phyloP scores from a whole-genome alignment of 768 basidiomycete species.

The Sporobolomyces phaffii region DNA sequence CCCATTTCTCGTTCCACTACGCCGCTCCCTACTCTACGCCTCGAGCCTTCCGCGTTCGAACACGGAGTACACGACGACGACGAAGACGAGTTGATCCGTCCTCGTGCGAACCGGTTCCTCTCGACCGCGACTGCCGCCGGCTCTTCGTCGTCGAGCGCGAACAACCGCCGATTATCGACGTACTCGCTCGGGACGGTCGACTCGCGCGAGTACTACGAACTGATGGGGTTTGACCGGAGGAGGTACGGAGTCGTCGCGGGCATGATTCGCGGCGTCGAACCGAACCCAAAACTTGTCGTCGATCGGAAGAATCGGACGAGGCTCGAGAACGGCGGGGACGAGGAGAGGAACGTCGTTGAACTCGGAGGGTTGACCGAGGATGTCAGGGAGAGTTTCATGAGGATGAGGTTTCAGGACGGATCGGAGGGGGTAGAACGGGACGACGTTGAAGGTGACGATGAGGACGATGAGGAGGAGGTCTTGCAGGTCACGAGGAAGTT shows the following conservation, averaged over 20 bases:
- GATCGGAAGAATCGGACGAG: not conserved
- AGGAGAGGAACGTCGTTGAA: constrained; percentile 1
- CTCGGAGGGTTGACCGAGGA: not conserved
- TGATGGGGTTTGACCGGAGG: not conserved
- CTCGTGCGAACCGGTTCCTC: not conserved
- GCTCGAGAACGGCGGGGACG: not conserved
- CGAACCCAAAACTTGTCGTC: constrained; percentile 4
- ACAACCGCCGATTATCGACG: not conserved
- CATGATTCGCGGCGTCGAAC: constrained; percentile 2
- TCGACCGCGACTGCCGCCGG: not conserved
- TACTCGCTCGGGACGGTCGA: constrained; percentile 8
- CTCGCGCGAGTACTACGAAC: not conserved
- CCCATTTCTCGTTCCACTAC: not conserved
- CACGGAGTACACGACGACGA: not conserved
- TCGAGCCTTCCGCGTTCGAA: not conserved
- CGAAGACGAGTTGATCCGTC: constrained; percentile 1
- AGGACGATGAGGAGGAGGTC: not conserved
- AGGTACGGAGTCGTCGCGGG: not conserved
- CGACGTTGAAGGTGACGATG: not conserved
- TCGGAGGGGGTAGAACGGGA: too few relatives aligned
- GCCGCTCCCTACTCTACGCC: not conserved
- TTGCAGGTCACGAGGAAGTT: not conserved
- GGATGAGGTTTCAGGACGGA: too few relatives aligned
- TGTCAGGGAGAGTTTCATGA: not conserved
- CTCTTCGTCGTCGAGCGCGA: too few relatives aligned